Conservation (phyloP, 2,329 filamentous ascomycete species). For the Fusarium redolens region DNA sequence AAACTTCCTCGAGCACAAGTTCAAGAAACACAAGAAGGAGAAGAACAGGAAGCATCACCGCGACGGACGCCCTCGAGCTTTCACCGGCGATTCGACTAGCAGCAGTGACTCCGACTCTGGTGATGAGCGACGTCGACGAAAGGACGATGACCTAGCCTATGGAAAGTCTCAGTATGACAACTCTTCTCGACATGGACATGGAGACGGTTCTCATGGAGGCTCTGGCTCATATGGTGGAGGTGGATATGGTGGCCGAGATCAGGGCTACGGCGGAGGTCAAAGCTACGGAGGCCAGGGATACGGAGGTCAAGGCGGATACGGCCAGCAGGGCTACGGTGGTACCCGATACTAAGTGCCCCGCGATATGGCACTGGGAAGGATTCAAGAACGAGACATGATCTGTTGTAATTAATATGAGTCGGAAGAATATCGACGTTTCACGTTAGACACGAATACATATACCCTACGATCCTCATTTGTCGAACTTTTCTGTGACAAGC, state of each 20-base stretch:
- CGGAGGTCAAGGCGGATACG: background rate
- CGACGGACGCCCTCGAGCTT: conserved; percentile 34
- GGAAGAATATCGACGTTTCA: background rate
- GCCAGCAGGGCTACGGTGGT: conserved; percentile 1
- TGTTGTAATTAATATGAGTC: background rate
- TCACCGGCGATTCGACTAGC: conserved; percentile 38
- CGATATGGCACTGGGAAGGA: background rate
- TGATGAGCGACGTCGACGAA: conserved; percentile 32
- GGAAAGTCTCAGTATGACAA: conserved; percentile 23
- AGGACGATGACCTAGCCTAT: conserved; percentile 23
- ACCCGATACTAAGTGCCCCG: background rate
- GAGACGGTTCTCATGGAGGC: background rate
- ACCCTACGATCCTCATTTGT: background rate
- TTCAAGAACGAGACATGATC: background rate
- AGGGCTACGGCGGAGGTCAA: background rate
- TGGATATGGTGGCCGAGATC: background rate
- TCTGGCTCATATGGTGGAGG: conserved; percentile 1
- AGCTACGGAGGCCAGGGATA: background rate
- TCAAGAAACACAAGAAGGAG: conserved; percentile 47
- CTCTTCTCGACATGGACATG: conserved; percentile 1
- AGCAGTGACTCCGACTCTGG: conserved; percentile 43
- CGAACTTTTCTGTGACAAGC: too few species aligned
- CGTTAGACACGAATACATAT: background rate
- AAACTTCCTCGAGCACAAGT: conserved; percentile 57
- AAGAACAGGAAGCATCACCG: conserved; percentile 42